Evolutionary conservation across 441 rosid genomes (phyloP).

Genomic region (Gossypium gossypioides): DNA sequence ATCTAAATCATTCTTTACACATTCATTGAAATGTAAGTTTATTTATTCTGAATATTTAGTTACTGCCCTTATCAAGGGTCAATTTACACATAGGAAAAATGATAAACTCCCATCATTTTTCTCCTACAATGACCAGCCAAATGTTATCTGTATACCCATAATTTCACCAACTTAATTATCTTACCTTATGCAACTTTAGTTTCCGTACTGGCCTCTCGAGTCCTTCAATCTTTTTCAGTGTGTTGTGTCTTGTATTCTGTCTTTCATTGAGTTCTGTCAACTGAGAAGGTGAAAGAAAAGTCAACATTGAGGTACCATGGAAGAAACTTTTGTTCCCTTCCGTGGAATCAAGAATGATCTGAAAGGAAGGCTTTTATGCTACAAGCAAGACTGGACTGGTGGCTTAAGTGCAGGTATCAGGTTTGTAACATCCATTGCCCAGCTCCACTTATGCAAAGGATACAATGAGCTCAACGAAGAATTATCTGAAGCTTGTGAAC

Average conservation of each 20-base stretch:
- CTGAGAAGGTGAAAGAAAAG: neutral
- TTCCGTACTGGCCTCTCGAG: slow-evolving; percentile 49
- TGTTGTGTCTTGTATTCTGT: slow-evolving; percentile 22
- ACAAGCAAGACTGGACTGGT: slow-evolving; percentile 73
- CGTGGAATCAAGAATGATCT: slow-evolving; percentile 74
- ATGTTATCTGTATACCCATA: slow-evolving; percentile 28
- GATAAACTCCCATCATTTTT: slow-evolving; percentile 15
- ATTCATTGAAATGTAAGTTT: slow-evolving; percentile 29
- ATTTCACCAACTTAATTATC: slow-evolving; percentile 13
- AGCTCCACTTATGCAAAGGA: slow-evolving; percentile 1
- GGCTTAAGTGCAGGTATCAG: slow-evolving; percentile 64
- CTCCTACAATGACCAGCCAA: slow-evolving; percentile 12
- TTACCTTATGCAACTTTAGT: slow-evolving; percentile 32
- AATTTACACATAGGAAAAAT: slow-evolving; percentile 15
- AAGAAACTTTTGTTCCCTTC: slow-evolving; percentile 73
- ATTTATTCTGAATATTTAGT: slow-evolving; percentile 15
- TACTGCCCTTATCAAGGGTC: slow-evolving; percentile 18
- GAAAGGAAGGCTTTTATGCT: slow-evolving; percentile 57
- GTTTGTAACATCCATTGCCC: slow-evolving; percentile 25
- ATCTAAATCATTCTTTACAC: slow-evolving; percentile 28
- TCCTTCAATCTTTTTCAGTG: slow-evolving; percentile 17
- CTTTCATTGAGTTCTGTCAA: slow-evolving; percentile 8
- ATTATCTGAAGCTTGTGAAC: neutral
- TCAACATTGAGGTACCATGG: slow-evolving; percentile 38
- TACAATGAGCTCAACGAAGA: neutral